A percentile compares a stretch with the other conserved stretches of the same genome.
Evolutionary conservation across 73 alveolate genomes (phyloP).

Genomic region (Loxodes magnus): DNA sequence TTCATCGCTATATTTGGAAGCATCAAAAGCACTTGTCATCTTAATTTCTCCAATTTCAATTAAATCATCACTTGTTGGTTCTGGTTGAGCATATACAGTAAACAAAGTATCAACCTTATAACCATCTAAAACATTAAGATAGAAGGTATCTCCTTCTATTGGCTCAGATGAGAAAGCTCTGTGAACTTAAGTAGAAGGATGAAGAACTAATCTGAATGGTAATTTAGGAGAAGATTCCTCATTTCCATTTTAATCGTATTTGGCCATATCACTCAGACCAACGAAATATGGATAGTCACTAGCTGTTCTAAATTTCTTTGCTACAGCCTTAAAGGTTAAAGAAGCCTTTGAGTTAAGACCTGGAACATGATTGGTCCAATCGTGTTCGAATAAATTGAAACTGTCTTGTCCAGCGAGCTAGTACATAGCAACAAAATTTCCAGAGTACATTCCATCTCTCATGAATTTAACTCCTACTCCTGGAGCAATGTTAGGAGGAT

Average conservation of each 20-base stretch:
- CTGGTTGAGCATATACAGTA: constrained; percentile 12
- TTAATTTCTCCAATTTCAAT: constrained; percentile 13
- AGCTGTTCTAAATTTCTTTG: constrained; percentile 12
- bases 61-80: constrained; percentile 4
- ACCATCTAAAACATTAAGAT: too few relatives aligned
- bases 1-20: constrained; percentile 10
- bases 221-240: not conserved
- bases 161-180: constrained; percentile 9
- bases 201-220: constrained; percentile 19
- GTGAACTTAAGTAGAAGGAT: constrained; percentile 1
- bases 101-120: too few relatives aligned
- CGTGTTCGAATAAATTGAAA: constrained; percentile 19
- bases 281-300: constrained; percentile 7
- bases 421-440: constrained; percentile 12
- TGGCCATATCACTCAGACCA: constrained; percentile 17
- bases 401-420: constrained; percentile 2
- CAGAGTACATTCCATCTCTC: constrained; percentile 18
- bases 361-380: constrained; percentile 14
- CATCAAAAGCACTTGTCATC: not conserved
- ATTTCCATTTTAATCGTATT: constrained; percentile 8
- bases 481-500: constrained; percentile 20
- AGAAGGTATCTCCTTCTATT: not conserved
- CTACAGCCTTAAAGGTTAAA: not conserved
- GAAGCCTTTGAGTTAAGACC: not conserved
- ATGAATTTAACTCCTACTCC: constrained; percentile 20